Evolutionary conservation across 495 filamentous ascomycete species (phyloP).

Genomic region (Parmelia sp.): DNA sequence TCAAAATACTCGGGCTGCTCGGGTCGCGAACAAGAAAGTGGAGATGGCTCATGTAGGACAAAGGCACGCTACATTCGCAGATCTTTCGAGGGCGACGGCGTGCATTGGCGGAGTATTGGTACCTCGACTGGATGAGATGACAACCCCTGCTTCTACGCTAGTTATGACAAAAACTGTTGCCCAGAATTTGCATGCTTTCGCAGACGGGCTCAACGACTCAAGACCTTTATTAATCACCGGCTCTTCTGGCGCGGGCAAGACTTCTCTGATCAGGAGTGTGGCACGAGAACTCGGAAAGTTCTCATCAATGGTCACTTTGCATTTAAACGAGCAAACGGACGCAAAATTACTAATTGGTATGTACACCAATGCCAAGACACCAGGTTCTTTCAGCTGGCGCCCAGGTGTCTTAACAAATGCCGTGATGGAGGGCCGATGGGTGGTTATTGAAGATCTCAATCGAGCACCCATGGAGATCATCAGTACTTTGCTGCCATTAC

Average conservation of each 20-base stretch:
- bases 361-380: constrained; percentile 77
- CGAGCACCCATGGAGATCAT: constrained; percentile 93
- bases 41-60: constrained; percentile 23
- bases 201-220: constrained; percentile 53
- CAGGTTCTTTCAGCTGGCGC: constrained; percentile 85
- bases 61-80: constrained; percentile 34
- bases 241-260: constrained; percentile 83
- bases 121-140: constrained; percentile 53
- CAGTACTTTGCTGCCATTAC: constrained; percentile 80
- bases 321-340: constrained; percentile 96
- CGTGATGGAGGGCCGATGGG: constrained; percentile 88
- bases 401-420: constrained; percentile 93
- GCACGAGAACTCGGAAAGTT: constrained; percentile 68
- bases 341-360: constrained; percentile 90
- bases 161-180: constrained; percentile 66
- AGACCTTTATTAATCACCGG: constrained; percentile 77
- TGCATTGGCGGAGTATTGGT: constrained; percentile 60
- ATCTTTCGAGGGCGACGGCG: constrained; percentile 46
- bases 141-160: constrained; percentile 46
- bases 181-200: constrained; percentile 62
- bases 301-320: constrained; percentile 75
- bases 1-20: constrained; percentile 33
- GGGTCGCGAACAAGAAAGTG: constrained; percentile 14
- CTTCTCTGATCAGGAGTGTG: constrained; percentile 73
- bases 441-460: constrained; percentile 93